Base-by-base conservation (phyloP, 164 flowering plant species). In the Vitis amurensis region DNA sequence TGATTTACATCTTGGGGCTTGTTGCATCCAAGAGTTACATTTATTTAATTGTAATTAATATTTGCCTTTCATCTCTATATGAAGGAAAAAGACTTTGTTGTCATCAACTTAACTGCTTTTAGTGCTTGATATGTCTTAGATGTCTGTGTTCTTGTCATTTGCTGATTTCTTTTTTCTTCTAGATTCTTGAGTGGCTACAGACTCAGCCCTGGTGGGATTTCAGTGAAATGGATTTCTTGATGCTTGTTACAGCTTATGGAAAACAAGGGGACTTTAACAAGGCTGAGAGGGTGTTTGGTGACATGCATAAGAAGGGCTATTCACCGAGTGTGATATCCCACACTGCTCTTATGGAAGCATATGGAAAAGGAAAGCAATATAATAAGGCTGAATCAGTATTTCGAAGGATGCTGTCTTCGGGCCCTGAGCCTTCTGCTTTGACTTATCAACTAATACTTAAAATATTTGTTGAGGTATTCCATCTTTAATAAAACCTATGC, bases 341-440 rank as follows among this genome's bases (percentile, higher is more conserved):
- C 61, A 96, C 98, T 53, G 97, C 98, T 61, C 87, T 96, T 50
- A 91, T 96, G 95, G 99, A 96, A 82, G 97, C 98, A 4, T 93
- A 96, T 83, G 98, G 99, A 74, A 90, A 67, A 81, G 98, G 92
- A 64, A 87, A 93, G 27, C 88, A 83, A 64, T 87, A 80, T 73
- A 86, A 77, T 72, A 87, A 91, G 76, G 97, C 99, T 2, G 97
- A 93, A 75, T 89, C 94, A 10, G 81, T 89, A 13, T 96, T 96
- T 78, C 82, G 93, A 61, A 89, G 92, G 76, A 93, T 96, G 99
- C 94, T 86, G 77, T 79, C 89, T 69, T 84, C 88, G 61, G 98
- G 99, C 31, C 99, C 99, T 68, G 90, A 89, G 73, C 99, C 99
- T 48, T 96, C 99, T 70, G 87, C 95, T 55, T 1, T 93, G 61